Evolutionary conservation across 306 rosid species (phyloP).

Genomic region (Rosa chinensis): DNA sequence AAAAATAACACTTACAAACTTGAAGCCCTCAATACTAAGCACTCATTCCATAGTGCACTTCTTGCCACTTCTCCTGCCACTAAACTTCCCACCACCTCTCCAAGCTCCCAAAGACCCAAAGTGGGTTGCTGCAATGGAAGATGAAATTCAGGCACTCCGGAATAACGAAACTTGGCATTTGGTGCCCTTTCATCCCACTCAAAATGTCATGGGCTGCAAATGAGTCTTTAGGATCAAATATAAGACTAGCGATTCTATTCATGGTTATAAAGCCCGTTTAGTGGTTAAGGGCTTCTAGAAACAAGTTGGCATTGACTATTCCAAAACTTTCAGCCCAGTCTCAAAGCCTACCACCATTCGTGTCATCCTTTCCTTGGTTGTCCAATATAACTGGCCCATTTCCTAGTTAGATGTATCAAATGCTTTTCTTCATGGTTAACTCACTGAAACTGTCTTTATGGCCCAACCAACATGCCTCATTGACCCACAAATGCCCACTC

Average conservation of each 20-base stretch:
- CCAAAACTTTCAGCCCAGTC: background rate
- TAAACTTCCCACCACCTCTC: background rate
- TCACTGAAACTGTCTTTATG: too few relatives aligned
- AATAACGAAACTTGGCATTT: background rate
- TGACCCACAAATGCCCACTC: too few relatives aligned
- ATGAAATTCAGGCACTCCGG: background rate
- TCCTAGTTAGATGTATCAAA: too few relatives aligned
- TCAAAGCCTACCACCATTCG: background rate
- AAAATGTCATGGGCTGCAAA: background rate
- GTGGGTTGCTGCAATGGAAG: too few relatives aligned
- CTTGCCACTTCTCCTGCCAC: too few relatives aligned
- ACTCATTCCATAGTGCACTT: too few relatives aligned
- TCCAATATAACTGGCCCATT: too few relatives aligned
- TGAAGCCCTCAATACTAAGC: too few relatives aligned
- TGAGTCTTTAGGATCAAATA: background rate
- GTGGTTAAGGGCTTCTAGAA: background rate
- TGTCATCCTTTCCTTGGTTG: background rate
- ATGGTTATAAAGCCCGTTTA: background rate
- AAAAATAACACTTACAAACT: too few relatives aligned
- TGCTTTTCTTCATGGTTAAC: too few relatives aligned
- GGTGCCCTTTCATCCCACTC: background rate
- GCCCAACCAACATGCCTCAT: too few relatives aligned
- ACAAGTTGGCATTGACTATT: background rate
- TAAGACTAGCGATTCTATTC: background rate
- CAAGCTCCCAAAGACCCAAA: background rate